Evolutionary conservation across 2,329 filamentous ascomycete species (phyloP).

Genomic region (Truncatella angustata): DNA sequence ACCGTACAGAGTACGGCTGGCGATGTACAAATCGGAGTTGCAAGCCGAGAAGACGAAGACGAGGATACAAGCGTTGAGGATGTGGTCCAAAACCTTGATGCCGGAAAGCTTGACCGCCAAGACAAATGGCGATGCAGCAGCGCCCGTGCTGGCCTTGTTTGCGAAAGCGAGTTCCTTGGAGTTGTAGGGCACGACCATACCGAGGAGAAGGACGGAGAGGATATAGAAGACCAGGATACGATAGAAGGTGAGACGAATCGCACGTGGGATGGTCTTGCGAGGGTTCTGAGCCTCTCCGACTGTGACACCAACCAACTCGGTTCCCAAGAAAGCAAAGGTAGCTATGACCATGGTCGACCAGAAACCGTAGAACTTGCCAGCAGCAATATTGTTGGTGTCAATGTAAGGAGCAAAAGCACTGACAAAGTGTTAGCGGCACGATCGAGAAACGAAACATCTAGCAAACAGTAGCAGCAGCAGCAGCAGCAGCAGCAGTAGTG

Average conservation of each 20-base stretch:
- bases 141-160: constrained; percentile 43
- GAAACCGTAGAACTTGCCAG: constrained; percentile 59
- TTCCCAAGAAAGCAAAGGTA: constrained; percentile 76
- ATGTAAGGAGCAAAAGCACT: constrained; percentile 51
- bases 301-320: constrained; percentile 74
- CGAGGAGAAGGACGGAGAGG: constrained; percentile 69
- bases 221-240: constrained; percentile 81
- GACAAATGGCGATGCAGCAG: constrained; percentile 71
- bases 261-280: constrained; percentile 70
- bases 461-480: too few relatives aligned
- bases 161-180: constrained; percentile 57
- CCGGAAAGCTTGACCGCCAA: constrained; percentile 66
- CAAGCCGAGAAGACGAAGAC: constrained; percentile 75
- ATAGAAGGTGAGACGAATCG: constrained; percentile 79
- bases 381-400: constrained; percentile 35
- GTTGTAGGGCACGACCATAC: constrained; percentile 76
- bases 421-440: constrained; percentile 11
- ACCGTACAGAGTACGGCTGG: constrained; percentile 70
- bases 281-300: constrained; percentile 80
- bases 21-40: constrained; percentile 77
- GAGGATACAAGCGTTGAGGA: constrained; percentile 73
- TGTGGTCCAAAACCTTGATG: constrained; percentile 61
- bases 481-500: too few relatives aligned
- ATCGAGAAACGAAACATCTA: too few relatives aligned
- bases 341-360: constrained; percentile 74